Evolutionary conservation across 495 filamentous ascomycete genomes (phyloP), one percentile per base, ranked within the genome.

Genomic region (Extremus antarcticus): DNA sequence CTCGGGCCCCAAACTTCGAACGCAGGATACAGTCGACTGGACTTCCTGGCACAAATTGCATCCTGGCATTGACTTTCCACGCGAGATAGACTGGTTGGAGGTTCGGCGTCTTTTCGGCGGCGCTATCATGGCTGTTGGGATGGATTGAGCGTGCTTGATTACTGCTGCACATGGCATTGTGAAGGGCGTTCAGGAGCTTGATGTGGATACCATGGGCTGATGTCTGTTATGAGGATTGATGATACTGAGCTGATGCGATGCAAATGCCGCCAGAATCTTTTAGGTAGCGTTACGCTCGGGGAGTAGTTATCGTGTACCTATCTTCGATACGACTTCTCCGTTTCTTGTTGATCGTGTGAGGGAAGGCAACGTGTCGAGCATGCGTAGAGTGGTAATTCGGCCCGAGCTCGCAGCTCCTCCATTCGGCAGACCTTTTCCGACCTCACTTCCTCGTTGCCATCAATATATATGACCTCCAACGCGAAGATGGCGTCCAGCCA

Each of bases 41-140:
- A 10, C 50, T 13, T 20, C 29, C 7, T 62, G 55, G 55, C 16
- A 47, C 15, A 25, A 24, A 16, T 40, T 62, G 51, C 25, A 21
- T 41, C 11, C 50, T 21, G 55, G 59, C 3, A 47, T 62, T 19
- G 59, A 62, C 25, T 62, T 41, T 48, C 55, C 51, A 11, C 29
- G 51, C 16, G 59, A 62, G 43, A 25, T 58, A 24, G 55, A 55
- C 1, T 58, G 59, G 59, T 55, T 58, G 55, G 59, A 62, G 51
- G 24, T 62, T 16, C 50, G 51, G 59, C n/a, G 55, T 23, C 25
- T 62, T 10, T 58, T 58, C 40, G 59, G 55, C 15, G 59, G 59
- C 19, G 59, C 23, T 22, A 21, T 62, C 25, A 62, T 62, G 59
- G 41, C 41, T 45, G 41, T 45, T n/a, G 41, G 41, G 7, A 45